These are phyloP conservation scores for Geosmithia flava DNA, from an alignment of 2,329 filamentous ascomycete genomes.

Conservation along the genomic window DNA sequence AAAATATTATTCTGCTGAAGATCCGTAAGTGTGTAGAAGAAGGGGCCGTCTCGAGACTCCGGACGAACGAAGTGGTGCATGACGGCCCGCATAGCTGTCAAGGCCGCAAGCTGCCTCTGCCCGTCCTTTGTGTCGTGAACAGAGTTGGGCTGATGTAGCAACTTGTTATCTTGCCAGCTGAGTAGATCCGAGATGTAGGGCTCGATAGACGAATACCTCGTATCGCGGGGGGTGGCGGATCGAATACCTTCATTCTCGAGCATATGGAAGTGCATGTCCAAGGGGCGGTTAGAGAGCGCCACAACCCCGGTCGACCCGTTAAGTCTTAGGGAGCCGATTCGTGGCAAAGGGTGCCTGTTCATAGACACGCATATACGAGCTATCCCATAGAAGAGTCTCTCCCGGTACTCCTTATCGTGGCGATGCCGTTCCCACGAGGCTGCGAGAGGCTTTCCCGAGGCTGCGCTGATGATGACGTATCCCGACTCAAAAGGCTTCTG, in stretches of 20 bases:
- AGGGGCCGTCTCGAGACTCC: slow-evolving; percentile 10
- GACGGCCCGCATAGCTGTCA: slow-evolving; percentile 8
- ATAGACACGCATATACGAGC: slow-evolving; percentile 12
- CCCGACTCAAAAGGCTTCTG: slow-evolving; percentile 2
- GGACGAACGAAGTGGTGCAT: slow-evolving; percentile 10
- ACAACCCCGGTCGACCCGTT: slow-evolving; percentile 13
- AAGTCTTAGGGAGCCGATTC: slow-evolving; percentile 12
- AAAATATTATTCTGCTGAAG: slow-evolving; percentile 17
- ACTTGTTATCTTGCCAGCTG: slow-evolving; percentile 10
- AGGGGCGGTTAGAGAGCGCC: slow-evolving; percentile 15
- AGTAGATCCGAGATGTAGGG: slow-evolving; percentile 10
- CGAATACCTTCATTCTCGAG: slow-evolving; percentile 18
- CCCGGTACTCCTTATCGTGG: background rate
- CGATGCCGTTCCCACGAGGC: background rate
- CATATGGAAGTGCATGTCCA: slow-evolving; percentile 10
- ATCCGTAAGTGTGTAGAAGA: slow-evolving; percentile 14
- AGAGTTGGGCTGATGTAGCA: slow-evolving; percentile 12
- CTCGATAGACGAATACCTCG: slow-evolving; percentile 15
- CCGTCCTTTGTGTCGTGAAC: slow-evolving; percentile 10
- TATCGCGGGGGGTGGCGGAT: slow-evolving; percentile 13
- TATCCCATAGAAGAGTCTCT: slow-evolving; percentile 13
- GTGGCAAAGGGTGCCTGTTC: slow-evolving; percentile 10
- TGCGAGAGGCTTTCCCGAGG: background rate
- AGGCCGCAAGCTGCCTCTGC: slow-evolving; percentile 11
- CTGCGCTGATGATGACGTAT: slow-evolving; percentile 11